Percentiles rank a stretch among this genome's conserved stretches.
phyloP scores from a whole-genome alignment of 306 rosid species.

The Cicer cuneatum region DNA sequence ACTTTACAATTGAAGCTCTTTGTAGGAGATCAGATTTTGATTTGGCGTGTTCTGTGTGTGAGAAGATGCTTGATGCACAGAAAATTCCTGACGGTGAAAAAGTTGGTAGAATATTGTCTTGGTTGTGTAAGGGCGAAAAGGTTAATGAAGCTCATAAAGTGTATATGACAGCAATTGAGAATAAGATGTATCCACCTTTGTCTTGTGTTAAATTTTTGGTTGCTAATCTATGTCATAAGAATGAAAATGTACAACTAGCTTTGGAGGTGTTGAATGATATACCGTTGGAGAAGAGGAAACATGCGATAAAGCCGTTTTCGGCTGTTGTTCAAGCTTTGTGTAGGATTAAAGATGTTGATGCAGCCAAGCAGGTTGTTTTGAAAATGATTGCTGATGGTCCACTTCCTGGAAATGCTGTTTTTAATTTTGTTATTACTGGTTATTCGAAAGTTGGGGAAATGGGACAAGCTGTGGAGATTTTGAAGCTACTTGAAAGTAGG shows the following conservation, averaged over 20 bases:
- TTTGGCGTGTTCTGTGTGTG: constrained; percentile 60
- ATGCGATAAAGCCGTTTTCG: constrained; percentile 65
- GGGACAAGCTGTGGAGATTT: constrained; percentile 63
- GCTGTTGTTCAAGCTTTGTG: constrained; percentile 69
- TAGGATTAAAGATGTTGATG: constrained; percentile 60
- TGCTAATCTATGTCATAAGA: constrained; percentile 55
- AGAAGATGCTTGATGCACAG: constrained; percentile 67
- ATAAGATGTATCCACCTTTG: constrained; percentile 47
- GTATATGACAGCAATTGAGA: constrained; percentile 60
- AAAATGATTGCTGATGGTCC: constrained; percentile 78
- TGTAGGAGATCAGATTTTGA: constrained; percentile 58
- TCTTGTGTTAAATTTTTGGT: constrained; percentile 51
- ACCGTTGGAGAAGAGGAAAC: constrained; percentile 51
- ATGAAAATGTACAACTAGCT: constrained; percentile 65
- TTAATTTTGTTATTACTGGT: constrained; percentile 68
- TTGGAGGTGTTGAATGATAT: constrained; percentile 61
- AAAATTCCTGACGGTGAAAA: constrained; percentile 60
- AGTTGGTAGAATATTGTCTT: constrained; percentile 64
- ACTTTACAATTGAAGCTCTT: constrained; percentile 67
- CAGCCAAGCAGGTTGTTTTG: constrained; percentile 65
- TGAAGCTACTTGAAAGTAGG: constrained; percentile 72
- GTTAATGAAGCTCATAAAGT: constrained; percentile 62
- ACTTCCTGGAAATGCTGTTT: constrained; percentile 81
- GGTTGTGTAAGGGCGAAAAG: constrained; percentile 71
- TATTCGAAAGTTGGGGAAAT: constrained; percentile 66